Base-by-base conservation (phyloP, 2,329 filamentous ascomycete species). In the Blastomyces percursus region DNA sequence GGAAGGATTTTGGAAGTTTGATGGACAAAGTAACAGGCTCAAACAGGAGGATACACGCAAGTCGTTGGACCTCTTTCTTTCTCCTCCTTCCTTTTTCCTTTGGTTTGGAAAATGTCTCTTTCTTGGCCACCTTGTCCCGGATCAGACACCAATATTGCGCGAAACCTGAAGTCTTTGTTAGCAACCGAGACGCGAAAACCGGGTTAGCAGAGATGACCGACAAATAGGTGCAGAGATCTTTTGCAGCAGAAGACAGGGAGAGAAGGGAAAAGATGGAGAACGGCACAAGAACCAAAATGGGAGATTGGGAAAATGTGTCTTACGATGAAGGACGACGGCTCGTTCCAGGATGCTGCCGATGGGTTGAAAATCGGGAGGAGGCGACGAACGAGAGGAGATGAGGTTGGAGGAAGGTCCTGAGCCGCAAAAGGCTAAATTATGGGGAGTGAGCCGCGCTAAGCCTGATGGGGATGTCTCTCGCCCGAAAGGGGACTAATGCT, bases 111-210 rank as follows among this genome's bases (percentile, higher is more conserved):
- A 30, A 59, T 24, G 4, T 19, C 27, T 44, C 5, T 59, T 59
- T 46, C 56, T 40, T 56, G 11, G 35, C 40, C 44, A 48, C 16
- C 56, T 46, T 59, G 38, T n/a, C 24, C 42, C 24, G 11, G 40
- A n/a, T n/a, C 12, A 27, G 55, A 44, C 38, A 21, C 38, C 27
- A 12, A 27, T 46, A 40, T 44, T 58, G 24, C 56, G 21, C 38
- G 56, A 59, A 59, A 59, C 56, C 56, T 59, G 40, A 32, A 35
- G 56, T 61, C 30, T 56, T 57, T 62, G 55, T 50, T 44, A 58
- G 42, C 14, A 40, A 19, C 51, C 44, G 57, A 62, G 42, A 51
- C 40, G 24, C 35, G 57, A 63, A 59, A 51, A 38, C 40, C 30
- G 27, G 57, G 42, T 40, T 32, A 19, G 27, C 32, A 14, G 58